Evolutionary conservation across 768 basidiomycete species (phyloP).

Genomic region (Hygrophorus pudorinus): DNA sequence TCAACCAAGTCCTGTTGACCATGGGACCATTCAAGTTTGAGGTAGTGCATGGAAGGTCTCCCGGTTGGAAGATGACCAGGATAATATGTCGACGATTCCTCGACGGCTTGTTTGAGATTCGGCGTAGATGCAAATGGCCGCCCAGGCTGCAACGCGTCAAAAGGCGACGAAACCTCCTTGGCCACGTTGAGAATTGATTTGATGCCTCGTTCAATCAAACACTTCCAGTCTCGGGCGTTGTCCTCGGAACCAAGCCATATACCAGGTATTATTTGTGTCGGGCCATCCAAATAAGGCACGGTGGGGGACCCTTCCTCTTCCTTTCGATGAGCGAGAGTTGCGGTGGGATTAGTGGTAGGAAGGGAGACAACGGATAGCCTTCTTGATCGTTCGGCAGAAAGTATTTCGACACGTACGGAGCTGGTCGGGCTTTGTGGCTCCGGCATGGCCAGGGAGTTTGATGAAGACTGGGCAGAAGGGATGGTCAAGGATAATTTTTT

Average conservation of each 20-base stretch:
- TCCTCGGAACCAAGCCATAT: conserved; percentile 90
- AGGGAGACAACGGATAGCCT: conserved; percentile 70
- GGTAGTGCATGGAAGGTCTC: conserved; percentile 75
- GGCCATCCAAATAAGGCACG: conserved; percentile 71
- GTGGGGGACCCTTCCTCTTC: conserved; percentile 55
- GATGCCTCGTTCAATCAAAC: conserved; percentile 62
- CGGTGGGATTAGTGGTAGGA: conserved; percentile 39
- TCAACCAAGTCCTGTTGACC: conserved; percentile 85
- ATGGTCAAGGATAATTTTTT: conserved; percentile 68
- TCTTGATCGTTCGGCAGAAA: conserved; percentile 31
- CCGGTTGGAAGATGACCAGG: conserved; percentile 59
- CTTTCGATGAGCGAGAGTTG: conserved; percentile 49
- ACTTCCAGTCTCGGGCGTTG: conserved; percentile 76
- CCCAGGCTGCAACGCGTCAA: conserved; percentile 44
- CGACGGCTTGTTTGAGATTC: conserved; percentile 35
- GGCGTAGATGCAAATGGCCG: conserved; percentile 63
- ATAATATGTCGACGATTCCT: conserved; percentile 42
- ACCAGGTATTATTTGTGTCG: conserved; percentile 74
- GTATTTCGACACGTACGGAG: conserved; percentile 22
- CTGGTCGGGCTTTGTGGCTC: conserved; percentile 15
- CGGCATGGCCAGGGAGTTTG: conserved; percentile 35
- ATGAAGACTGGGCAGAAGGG: conserved; percentile 50
- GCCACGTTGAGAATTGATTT: conserved; percentile 84
- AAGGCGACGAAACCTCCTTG: conserved; percentile 76
- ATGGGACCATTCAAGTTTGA: conserved; percentile 88